A percentile compares a stretch with the other conserved stretches of the same genome.
These are phyloP conservation scores for Glebionis coronaria DNA, from an alignment of 129 eudicot species.

Conservation along the genomic window DNA sequence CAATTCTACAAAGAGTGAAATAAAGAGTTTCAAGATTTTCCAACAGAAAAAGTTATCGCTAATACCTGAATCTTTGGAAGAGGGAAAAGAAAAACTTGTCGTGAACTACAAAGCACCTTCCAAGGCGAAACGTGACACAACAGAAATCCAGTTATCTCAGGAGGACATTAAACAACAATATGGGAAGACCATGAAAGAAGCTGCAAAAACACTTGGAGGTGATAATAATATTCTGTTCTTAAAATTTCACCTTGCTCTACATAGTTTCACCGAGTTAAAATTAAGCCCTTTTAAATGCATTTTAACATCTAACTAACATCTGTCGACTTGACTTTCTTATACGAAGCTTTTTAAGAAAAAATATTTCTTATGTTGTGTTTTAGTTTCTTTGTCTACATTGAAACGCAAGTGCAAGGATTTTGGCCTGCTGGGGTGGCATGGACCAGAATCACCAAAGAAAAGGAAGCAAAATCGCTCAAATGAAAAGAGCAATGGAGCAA, in stretches of 20 bases:
- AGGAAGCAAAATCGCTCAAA: constrained; percentile 2
- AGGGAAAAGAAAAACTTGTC: neutral
- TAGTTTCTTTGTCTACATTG: constrained; percentile 20
- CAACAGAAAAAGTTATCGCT: constrained; percentile 3
- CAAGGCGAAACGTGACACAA: constrained; percentile 6
- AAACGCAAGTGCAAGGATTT: constrained; percentile 5
- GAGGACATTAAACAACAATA: constrained; percentile 1
- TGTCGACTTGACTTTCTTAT: too few species aligned
- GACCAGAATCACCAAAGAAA: neutral
- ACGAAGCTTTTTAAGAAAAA: too few species aligned
- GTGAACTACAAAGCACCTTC: neutral
- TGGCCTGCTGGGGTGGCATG: neutral
- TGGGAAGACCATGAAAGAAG: constrained; percentile 2
- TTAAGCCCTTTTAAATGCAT: too few species aligned
- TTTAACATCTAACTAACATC: too few species aligned
- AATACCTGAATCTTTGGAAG: neutral
- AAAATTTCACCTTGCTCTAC: too few species aligned
- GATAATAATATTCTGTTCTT: neutral
- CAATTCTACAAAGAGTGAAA: neutral
- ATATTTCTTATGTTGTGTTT: constrained; percentile 11
- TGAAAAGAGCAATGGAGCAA: neutral
- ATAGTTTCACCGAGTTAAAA: too few species aligned
- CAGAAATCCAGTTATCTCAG: neutral
- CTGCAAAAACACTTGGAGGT: constrained; percentile 12
- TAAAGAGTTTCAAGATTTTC: neutral